Percentiles rank a stretch among this genome's conserved stretches.
phyloP scores from a whole-genome alignment of 1,284 basidiomycete genomes.

The Cerioporus squamosus region DNA sequence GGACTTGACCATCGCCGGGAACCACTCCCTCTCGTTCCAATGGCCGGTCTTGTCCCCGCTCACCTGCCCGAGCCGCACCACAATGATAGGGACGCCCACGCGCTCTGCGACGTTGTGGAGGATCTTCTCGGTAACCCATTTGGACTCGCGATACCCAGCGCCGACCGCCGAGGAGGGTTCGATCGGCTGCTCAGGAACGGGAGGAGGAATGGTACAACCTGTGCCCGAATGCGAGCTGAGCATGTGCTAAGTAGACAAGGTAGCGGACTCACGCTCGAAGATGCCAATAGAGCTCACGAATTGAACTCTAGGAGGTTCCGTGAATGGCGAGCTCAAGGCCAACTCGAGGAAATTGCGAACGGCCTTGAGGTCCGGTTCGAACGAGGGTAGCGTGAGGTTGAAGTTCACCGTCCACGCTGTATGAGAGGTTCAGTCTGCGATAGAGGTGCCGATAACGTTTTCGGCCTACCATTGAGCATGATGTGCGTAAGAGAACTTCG shows the following conservation, averaged over 20 bases:
- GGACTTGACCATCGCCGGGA: constrained; percentile 45
- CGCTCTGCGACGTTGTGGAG: constrained; percentile 24
- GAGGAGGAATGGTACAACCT: constrained; percentile 6
- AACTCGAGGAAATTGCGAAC: constrained; percentile 26
- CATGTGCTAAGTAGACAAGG: not conserved
- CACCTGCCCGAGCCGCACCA: constrained; percentile 49
- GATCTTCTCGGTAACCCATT: constrained; percentile 43
- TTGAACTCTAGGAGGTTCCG: constrained; percentile 25
- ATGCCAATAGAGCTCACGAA: constrained; percentile 38
- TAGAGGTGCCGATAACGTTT: no score
- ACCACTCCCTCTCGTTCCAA: constrained; percentile 50
- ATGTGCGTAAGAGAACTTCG: constrained; percentile 30
- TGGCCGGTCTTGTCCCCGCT: constrained; percentile 41
- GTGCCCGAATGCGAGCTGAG: no score
- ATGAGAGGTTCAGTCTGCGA: no score
- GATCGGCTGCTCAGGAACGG: constrained; percentile 14
- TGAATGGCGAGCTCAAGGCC: constrained; percentile 26
- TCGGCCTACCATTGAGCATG: constrained; percentile 36
- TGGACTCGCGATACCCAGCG: constrained; percentile 43
- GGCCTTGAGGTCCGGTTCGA: constrained; percentile 21
- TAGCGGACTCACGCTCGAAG: constrained; percentile 16
- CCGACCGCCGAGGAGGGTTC: constrained; percentile 32
- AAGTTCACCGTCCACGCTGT: constrained; percentile 42
- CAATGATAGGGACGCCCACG: constrained; percentile 30
- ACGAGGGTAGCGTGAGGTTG: constrained; percentile 28